These are phyloP conservation scores for Pseudogymnoascus pannorum DNA, from an alignment of 2,329 filamentous ascomycete genomes.

Conservation along the genomic window DNA sequence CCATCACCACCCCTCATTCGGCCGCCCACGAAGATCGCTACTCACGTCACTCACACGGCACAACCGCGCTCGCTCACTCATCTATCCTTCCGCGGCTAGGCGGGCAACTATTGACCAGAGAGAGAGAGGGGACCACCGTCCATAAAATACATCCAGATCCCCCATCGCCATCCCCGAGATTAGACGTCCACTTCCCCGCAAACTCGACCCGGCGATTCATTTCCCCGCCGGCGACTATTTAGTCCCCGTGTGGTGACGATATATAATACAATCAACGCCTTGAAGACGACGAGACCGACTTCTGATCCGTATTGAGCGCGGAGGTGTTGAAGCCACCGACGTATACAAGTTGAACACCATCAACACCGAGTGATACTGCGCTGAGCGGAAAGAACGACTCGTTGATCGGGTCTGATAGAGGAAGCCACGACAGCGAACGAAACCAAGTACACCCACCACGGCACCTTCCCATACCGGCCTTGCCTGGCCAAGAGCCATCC, in stretches of 20 bases:
- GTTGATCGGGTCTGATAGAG: not conserved
- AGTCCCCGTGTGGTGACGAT: not conserved
- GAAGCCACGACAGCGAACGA: not conserved
- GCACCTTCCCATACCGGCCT: not conserved
- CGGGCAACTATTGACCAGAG: not conserved
- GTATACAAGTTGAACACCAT: not conserved
- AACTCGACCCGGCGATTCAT: not conserved
- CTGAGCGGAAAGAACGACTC: not conserved
- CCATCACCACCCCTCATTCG: not conserved
- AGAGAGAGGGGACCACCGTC: not conserved
- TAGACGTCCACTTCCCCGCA: not conserved
- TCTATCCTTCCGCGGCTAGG: not conserved
- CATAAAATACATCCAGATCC: not conserved
- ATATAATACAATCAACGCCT: not conserved
- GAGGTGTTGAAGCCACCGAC: not conserved
- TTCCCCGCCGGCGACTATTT: not conserved
- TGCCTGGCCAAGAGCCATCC: not conserved
- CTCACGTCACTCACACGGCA: not conserved
- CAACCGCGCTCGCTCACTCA: constrained; percentile 1
- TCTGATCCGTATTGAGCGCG: not conserved
- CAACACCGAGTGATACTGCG: not conserved
- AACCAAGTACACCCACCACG: not conserved
- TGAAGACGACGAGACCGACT: not conserved
- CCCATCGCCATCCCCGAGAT: not conserved
- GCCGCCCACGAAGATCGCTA: not conserved